Evolutionary conservation across 1,139 yeast species (phyloP), one percentile per base, ranked within the genome.

Genomic region (Groenewaldozyma auringiensis): DNA sequence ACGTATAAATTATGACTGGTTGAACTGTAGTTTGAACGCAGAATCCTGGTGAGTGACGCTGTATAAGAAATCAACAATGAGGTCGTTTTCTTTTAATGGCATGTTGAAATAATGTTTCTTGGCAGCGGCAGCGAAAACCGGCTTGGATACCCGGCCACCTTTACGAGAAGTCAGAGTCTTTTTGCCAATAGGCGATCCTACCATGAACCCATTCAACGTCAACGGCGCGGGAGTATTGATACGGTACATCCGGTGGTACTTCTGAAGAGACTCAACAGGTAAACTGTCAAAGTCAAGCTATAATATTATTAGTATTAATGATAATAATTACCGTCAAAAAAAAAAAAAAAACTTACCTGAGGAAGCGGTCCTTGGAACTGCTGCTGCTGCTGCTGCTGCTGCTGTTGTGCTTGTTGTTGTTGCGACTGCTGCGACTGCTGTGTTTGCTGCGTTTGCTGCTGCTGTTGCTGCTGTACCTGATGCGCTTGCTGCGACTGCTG

Each of bases 11-110:
- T n/a, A 9, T 14, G 17, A 3, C 33, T 21, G 43, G 21, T 48
- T 48, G 39, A 67, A 64, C 47, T 61, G 65, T 48, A 66, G 55
- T 51, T 67, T 67, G 55, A 66, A 66, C 21, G 63, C 67, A 27
- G 63, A 57, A 42, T 65, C 78, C 52, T 81, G 82, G 58, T 83
- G 79, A 57, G 76, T 76, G 45, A 83, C 86, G 53, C 82, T 78
- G 64, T 86, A 86, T 48, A 86, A 69, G 58, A 86, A 86, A 55
- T 81, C 84, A 38, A 92, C 82, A 37, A 86, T 78, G 37, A 81
- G 76, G 57, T 86, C 95, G 52, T 81, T 80, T 58, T 86, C 95
- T 52, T 83, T 76, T 2, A 77, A 77, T n/a, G 76, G 75, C 45
- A 79, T 74, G 37, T 69, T 70, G 53, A 70, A 51, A 52, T 85